Conservation (phyloP, 345 rosid species). For the Euphorbia tirucalli region DNA sequence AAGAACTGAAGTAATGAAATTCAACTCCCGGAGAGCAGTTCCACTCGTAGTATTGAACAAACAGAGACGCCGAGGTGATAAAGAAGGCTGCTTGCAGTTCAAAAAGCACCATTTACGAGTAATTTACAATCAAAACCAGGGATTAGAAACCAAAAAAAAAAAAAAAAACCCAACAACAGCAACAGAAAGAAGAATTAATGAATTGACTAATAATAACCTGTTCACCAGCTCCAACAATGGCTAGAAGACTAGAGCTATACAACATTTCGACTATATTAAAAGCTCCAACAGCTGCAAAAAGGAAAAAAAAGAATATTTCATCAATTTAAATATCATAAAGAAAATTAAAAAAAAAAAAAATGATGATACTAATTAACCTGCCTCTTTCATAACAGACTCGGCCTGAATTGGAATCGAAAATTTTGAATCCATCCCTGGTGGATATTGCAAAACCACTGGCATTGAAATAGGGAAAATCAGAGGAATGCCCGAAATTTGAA, state of each 20-base stretch:
- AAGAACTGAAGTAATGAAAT: constrained; percentile 75
- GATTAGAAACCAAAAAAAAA: neutral
- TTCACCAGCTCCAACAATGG: constrained; percentile 95
- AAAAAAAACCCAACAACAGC: too few species aligned
- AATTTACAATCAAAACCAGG: neutral
- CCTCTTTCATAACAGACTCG: constrained; percentile 86
- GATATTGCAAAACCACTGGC: constrained; percentile 70
- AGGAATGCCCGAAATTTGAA: neutral
- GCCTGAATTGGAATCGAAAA: constrained; percentile 73
- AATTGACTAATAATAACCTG: constrained; percentile 47
- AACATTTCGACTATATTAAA: constrained; percentile 85
- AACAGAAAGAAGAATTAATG: neutral
- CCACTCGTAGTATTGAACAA: constrained; percentile 69
- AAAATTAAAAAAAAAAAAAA: neutral
- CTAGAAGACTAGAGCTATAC: constrained; percentile 82
- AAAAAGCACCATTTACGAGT: constrained; percentile 4
- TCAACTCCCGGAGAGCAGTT: constrained; percentile 64
- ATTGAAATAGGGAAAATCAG: neutral
- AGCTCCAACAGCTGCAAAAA: constrained; percentile 63
- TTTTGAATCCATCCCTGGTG: constrained; percentile 67
- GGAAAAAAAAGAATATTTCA: neutral
- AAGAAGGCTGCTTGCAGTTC: constrained; percentile 51
- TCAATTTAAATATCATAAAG: neutral
- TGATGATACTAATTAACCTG: constrained; percentile 28
- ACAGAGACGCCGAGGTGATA: constrained; percentile 80